A percentile compares a stretch with the other conserved stretches of the same genome.
phyloP scores from a whole-genome alignment of 352 stramenopile species.

The Pythium folliculosum region DNA sequence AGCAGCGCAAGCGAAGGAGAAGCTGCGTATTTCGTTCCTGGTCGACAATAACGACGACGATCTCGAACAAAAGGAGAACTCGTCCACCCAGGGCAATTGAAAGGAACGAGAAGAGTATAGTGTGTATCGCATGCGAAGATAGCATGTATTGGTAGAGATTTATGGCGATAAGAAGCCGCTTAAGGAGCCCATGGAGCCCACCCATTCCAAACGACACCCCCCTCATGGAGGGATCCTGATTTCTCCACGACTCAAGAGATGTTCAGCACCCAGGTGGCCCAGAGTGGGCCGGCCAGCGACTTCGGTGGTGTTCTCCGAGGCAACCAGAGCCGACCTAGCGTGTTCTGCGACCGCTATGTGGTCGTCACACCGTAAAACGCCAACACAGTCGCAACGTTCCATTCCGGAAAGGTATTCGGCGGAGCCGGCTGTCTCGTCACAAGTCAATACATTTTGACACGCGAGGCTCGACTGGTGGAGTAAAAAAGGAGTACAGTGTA shows the following conservation, averaged over 20 bases:
- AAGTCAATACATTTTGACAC: constrained; percentile 10
- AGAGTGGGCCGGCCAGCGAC: neutral
- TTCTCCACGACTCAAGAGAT: neutral
- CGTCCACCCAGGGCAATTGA: constrained; percentile 3
- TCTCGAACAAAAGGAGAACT: constrained; percentile 24
- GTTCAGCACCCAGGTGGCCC: neutral
- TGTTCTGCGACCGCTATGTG: constrained; percentile 1
- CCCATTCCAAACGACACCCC: neutral
- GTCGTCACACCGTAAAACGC: constrained; percentile 12
- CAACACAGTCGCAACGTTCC: constrained; percentile 2
- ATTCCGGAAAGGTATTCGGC: neutral
- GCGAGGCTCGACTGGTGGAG: neutral
- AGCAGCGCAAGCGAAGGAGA: constrained; percentile 31
- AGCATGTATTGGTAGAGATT: neutral
- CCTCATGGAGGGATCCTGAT: neutral
- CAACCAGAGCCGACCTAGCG: neutral
- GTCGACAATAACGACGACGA: constrained; percentile 23
- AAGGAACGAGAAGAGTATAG: neutral
- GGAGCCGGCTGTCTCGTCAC: neutral
- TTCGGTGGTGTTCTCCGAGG: constrained; percentile 8
- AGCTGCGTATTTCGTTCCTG: constrained; percentile 30
- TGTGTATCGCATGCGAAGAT: neutral
- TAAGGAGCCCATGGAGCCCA: neutral
- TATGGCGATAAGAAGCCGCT: constrained; percentile 14
- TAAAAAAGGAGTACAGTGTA: no score